Evolutionary conservation across 1,139 yeast genomes (phyloP), one percentile per base, ranked within the genome.

Genomic region (Geotrichum cucujoidarum): DNA sequence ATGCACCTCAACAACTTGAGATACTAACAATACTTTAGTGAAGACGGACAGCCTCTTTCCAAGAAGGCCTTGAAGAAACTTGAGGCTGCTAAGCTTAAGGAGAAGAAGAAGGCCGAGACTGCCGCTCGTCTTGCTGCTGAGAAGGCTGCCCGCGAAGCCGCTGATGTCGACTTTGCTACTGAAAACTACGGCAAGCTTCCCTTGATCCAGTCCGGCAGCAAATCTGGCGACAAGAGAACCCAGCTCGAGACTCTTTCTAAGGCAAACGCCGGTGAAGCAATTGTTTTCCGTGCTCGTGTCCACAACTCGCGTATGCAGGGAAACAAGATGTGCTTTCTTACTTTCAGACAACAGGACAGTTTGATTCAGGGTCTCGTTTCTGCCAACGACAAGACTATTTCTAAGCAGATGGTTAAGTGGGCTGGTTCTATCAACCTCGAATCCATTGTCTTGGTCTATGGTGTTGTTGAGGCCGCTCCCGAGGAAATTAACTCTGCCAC

Each of bases 341-440:
- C 95, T 24, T 79, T 92, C 62, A 85, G 99, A 74, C 98, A 92
- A 73, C 95, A 88, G 72, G 73, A 80, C 49, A 77, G 79, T 51
- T 71, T 84, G 62, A 78, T 90, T 60, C 97, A 90, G 74, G 95
- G 87, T 51, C 76, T 92, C 57, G 74, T 88, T 55, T 86, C 85
- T 65, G 78, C 82, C 53, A 78, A 80, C 62, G 78, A 77, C 53
- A 76, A 75, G 27, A 71, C 80, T 27, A 76, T 94, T 50, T 86
- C 95, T 47, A 92, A 92, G 72, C 95, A 86, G 68, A 86, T 94
- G 94, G 95, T 90, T 57, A 92, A 92, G 71, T 92, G 97, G 96
- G 83, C 90, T 38, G 88, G 94, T 24, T 73, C 85, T 40, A 77
- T 92, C 65, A 84, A 80, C 66, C 75, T 87, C 61, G 99, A 92